phyloP scores from a whole-genome alignment of 2,329 filamentous ascomycete species.

The Phoma sp. region DNA sequence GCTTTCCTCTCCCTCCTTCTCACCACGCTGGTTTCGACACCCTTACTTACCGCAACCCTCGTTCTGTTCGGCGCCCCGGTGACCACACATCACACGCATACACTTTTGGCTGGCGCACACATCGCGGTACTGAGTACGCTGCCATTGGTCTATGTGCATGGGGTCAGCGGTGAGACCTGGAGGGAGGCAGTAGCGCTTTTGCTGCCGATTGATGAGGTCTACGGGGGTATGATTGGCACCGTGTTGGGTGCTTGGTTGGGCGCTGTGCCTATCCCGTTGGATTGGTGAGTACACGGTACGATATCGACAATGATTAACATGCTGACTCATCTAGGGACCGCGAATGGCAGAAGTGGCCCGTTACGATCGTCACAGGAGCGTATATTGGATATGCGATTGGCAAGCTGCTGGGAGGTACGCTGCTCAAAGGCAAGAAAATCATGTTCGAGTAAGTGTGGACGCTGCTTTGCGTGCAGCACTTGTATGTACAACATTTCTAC shows the following conservation, averaged over 20 bases:
- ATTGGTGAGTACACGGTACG: slow-evolving; percentile 67
- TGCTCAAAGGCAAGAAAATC: slow-evolving; percentile 55
- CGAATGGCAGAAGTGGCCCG: slow-evolving; percentile 98
- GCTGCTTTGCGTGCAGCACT: background rate
- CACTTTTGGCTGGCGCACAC: slow-evolving; percentile 80
- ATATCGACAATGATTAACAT: background rate
- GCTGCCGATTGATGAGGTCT: slow-evolving; percentile 81
- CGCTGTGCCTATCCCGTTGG: slow-evolving; percentile 91
- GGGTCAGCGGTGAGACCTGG: slow-evolving; percentile 76
- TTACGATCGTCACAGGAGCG: slow-evolving; percentile 84
- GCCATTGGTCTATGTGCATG: slow-evolving; percentile 84
- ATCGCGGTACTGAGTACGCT: slow-evolving; percentile 79
- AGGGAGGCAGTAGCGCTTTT: slow-evolving; percentile 70
- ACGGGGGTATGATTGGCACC: slow-evolving; percentile 80
- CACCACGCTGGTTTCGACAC: slow-evolving; percentile 61
- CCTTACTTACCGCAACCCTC: slow-evolving; percentile 66
- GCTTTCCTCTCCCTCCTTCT: slow-evolving; percentile 72
- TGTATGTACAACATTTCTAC: background rate
- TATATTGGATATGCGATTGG: slow-evolving; percentile 81
- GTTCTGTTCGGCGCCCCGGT: slow-evolving; percentile 92
- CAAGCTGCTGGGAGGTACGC: slow-evolving; percentile 63
- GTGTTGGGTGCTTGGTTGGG: slow-evolving; percentile 88
- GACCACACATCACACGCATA: slow-evolving; percentile 79
- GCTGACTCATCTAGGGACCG: slow-evolving; percentile 67
- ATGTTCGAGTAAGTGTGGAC: slow-evolving; percentile 45